Percentiles rank a stretch among this genome's conserved stretches.
phyloP scores from a whole-genome alignment of 1,284 basidiomycete genomes.

The Sporisorium graminicola region DNA sequence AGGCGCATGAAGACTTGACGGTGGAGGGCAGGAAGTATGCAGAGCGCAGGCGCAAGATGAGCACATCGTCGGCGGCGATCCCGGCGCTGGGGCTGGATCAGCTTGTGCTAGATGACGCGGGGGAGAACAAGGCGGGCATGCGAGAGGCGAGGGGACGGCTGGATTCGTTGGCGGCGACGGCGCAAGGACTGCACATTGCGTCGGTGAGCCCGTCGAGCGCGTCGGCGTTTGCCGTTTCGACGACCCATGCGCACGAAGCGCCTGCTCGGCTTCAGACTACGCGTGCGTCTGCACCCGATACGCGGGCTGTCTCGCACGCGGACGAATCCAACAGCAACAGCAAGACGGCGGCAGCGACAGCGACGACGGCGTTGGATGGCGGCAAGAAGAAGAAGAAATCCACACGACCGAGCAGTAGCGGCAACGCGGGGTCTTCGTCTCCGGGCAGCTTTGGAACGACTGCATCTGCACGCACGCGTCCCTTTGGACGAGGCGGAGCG shows the following conservation, averaged over 20 bases:
- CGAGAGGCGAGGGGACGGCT: background rate
- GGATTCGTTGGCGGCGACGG: background rate
- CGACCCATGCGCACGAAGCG: constrained; percentile 38
- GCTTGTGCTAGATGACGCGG: constrained; percentile 7
- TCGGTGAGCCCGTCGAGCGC: background rate
- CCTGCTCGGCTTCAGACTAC: constrained; percentile 44
- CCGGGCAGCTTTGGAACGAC: constrained; percentile 10
- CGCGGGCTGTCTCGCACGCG: background rate
- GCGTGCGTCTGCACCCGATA: constrained; percentile 17
- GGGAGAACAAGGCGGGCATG: background rate
- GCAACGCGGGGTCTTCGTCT: constrained; percentile 1
- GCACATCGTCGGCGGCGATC: constrained; percentile 15
- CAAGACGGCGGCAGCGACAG: background rate
- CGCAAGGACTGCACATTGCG: background rate
- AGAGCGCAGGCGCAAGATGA: constrained; percentile 50
- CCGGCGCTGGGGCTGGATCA: constrained; percentile 22
- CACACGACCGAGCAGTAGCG: constrained; percentile 35
- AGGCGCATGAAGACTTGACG: constrained; percentile 47
- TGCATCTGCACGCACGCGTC: constrained; percentile 2
- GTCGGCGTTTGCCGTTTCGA: constrained; percentile 19
- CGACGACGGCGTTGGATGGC: background rate
- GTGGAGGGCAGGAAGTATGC: constrained; percentile 53
- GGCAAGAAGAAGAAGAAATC: constrained; percentile 22
- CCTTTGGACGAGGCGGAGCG: constrained; percentile 23
- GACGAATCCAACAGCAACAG: background rate